Base-by-base conservation (phyloP, 2,329 filamentous ascomycete species). In the Diaporthe eres region DNA sequence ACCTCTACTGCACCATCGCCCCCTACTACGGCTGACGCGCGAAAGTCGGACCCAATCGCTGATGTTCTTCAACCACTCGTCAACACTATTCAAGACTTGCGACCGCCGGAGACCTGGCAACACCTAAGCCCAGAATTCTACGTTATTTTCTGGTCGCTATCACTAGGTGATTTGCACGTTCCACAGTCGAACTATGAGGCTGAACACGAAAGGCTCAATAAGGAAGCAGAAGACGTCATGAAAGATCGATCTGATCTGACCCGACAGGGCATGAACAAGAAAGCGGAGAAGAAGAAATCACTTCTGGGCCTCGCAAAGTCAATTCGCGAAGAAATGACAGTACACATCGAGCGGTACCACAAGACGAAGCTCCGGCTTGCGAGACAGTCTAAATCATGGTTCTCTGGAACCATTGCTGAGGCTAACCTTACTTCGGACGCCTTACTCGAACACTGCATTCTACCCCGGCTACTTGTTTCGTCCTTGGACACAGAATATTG, bases 61-160 rank as follows among this genome's bases (percentile, higher is more conserved):
- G 92, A 94, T 34, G 90, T 94, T 2, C 89, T 98, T 67, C 92
- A 94, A 77, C 92, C 92, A 7, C 86, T 98, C 25, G 93, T 96
- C 75, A 90, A 93, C 12, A 89, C 92, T 42, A 89, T 98, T 25
- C 90, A 90, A 76, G 85, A 87, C 8, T 86, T 90, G 0, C 82
- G 95, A 15, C 90, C 94, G 0, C 84, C 90, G 2, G 89, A 91
- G 10, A 90, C 92, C 7, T 95, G 93, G 88, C 87, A 90, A 15
- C 91, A 90, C 68, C 90, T 98, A 71, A 95, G 92, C 58, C 88
- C 95, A 0, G 92, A 94, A 42, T 96, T 98, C 82, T 98, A 95
- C 81, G 91, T 94, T 58, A 94, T 94, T 0, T 99, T 99, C 85
- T 99, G 97, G 97, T 93, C 96, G 70, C 88, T 98, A 17, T 93